phyloP scores from a whole-genome alignment of 2,329 filamentous ascomycete genomes.

The Diaporthe sp. region DNA sequence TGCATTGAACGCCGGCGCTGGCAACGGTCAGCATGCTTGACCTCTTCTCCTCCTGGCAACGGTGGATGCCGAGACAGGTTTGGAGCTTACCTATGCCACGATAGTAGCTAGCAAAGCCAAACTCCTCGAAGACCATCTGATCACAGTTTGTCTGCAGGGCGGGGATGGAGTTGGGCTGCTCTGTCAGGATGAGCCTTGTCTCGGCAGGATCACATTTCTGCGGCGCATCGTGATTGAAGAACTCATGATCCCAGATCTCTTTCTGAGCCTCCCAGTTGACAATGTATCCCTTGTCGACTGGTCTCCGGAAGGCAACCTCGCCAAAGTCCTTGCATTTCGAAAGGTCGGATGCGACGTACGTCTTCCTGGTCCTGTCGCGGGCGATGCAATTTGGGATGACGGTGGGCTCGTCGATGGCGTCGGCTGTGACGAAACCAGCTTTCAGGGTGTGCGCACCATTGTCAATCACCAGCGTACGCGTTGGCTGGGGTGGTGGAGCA shows the following conservation, averaged over 20 bases:
- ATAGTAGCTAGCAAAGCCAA: slow-evolving; percentile 89
- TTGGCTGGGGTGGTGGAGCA: slow-evolving; percentile 65
- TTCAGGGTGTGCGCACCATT: slow-evolving; percentile 95
- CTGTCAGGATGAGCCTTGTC: slow-evolving; percentile 87
- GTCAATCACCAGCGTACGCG: slow-evolving; percentile 87
- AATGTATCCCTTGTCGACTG: slow-evolving; percentile 93
- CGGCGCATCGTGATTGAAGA: slow-evolving; percentile 79
- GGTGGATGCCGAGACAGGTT: slow-evolving; percentile 6
- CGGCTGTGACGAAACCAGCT: slow-evolving; percentile 78
- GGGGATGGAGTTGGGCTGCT: slow-evolving; percentile 86
- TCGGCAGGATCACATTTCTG: slow-evolving; percentile 81
- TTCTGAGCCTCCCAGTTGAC: slow-evolving; percentile 98
- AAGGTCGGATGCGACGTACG: slow-evolving; percentile 85
- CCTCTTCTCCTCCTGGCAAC: neutral
- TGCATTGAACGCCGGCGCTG: slow-evolving; percentile 82
- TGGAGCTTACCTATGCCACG: slow-evolving; percentile 74
- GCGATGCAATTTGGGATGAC: slow-evolving; percentile 91
- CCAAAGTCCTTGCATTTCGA: slow-evolving; percentile 88
- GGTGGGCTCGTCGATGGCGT: slow-evolving; percentile 69
- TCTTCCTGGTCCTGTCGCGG: slow-evolving; percentile 82
- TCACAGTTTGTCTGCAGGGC: slow-evolving; percentile 91
- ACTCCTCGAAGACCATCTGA: slow-evolving; percentile 98
- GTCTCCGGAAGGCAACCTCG: slow-evolving; percentile 87
- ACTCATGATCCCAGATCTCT: slow-evolving; percentile 93
- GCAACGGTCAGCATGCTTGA: slow-evolving; percentile 26